These are phyloP conservation scores for Leccinum sublutescens DNA, from an alignment of 768 basidiomycete genomes.

Conservation along the genomic window DNA sequence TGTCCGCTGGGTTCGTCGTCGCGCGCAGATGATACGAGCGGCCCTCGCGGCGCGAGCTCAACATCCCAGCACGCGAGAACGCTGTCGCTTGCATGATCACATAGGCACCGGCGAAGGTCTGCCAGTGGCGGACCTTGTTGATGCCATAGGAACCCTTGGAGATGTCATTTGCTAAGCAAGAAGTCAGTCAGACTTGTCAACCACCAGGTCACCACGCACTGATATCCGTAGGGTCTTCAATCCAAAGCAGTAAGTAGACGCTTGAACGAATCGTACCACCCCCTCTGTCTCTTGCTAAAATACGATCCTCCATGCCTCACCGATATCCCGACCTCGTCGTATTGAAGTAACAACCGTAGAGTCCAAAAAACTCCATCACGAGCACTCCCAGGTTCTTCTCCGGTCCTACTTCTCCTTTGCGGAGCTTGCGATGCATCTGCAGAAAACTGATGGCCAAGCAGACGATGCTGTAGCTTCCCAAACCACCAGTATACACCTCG, in stretches of 20 bases:
- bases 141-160: slow-evolving; percentile 87
- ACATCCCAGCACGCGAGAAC: slow-evolving; percentile 60
- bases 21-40: slow-evolving; percentile 45
- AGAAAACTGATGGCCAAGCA: slow-evolving; percentile 92
- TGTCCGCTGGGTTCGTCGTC: slow-evolving; percentile 52
- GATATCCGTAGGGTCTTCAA: slow-evolving; percentile 92
- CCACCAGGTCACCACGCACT: slow-evolving; percentile 49
- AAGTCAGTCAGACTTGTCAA: background rate
- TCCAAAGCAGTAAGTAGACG: slow-evolving; percentile 63
- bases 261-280: slow-evolving; percentile 71
- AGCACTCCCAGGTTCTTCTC: slow-evolving; percentile 88
- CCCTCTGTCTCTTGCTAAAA: slow-evolving; percentile 75
- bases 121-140: slow-evolving; percentile 58
- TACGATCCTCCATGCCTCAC: slow-evolving; percentile 63
- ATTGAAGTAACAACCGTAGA: slow-evolving; percentile 94
- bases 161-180: slow-evolving; percentile 80
- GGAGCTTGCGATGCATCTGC: slow-evolving; percentile 96
- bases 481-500: slow-evolving; percentile 94
- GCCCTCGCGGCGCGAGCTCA: slow-evolving; percentile 55
- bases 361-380: slow-evolving; percentile 95
- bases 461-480: slow-evolving; percentile 90
- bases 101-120: slow-evolving; percentile 80
- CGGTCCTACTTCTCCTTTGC: slow-evolving; percentile 82
- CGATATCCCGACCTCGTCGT: slow-evolving; percentile 83
- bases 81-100: slow-evolving; percentile 75